Evolutionary conservation across 1,284 basidiomycete species (phyloP), one percentile per base, ranked within the genome.

Genomic region (Ganoderma lucidum): DNA sequence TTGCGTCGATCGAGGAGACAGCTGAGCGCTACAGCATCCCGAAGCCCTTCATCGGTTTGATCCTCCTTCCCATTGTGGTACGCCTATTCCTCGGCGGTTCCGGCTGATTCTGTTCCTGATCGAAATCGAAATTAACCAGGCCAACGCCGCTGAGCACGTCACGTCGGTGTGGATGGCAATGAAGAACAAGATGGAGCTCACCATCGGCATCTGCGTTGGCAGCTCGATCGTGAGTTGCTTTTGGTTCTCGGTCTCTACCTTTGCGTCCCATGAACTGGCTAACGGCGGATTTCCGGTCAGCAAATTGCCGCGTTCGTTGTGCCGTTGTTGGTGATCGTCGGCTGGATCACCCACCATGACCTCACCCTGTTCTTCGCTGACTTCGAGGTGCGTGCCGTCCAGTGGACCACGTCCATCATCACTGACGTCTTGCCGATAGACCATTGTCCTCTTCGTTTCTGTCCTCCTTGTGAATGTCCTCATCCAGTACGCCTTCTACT

Each of bases 81-180:
- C 67, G 88, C 83, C 59, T 61, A 42, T 42, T 61, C 39, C 30
- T 23, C 23, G 23, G 23, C 37, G 23, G 51, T 19, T 55, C 59
- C 56, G 28, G 23, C 2, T 19, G 28, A n/a, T 15, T 30, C 39
- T 3, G n/a, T 42, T 12, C 28, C 51, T 58, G 32, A 39, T 23
- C 35, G 37, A 45, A 19, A n/a, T 35, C 44, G n/a, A 30, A 37
- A 62, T 53, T 19, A 48, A 30, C 37, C 17, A 91, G 88, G 88
- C 90, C 2, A 94, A 94, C 77, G 91, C 93, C 14, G 93, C 94
- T 19, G 95, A 93, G 76, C 91, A 93, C 75, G 88, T 91, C 45
- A 96, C 94, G 0, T 90, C 93, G 8, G 88, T 97, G 3, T 96
- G 93, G 92, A 97, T 97, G 95, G 95, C 95, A 0, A 85, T 93